These are phyloP conservation scores for Candida suzukii DNA, from an alignment of 805 yeast species.

Conservation along the genomic window DNA sequence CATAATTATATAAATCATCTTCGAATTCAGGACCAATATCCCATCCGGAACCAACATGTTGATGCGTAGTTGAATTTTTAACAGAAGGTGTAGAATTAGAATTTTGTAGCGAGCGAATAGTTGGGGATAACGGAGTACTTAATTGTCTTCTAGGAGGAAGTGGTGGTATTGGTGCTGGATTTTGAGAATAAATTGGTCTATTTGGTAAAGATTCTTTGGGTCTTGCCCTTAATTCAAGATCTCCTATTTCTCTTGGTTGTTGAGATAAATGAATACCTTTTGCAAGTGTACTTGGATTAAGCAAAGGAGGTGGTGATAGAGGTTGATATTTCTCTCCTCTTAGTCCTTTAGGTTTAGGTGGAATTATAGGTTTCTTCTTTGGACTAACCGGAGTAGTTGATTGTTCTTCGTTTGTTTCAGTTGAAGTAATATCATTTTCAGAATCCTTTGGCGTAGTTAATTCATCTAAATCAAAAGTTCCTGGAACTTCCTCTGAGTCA, in stretches of 20 bases:
- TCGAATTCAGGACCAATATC: neutral
- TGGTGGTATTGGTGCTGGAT: too few species aligned
- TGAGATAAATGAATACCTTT: too few species aligned
- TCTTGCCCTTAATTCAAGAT: too few species aligned
- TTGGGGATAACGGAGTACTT: neutral
- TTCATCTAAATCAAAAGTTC: neutral
- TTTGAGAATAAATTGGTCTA: too few species aligned
- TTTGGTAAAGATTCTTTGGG: too few species aligned
- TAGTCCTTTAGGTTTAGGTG: constrained; percentile 38
- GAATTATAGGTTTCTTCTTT: constrained; percentile 32
- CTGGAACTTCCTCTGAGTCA: neutral
- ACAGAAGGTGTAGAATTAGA: too few species aligned
- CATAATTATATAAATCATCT: constrained; percentile 6
- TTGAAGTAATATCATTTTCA: too few species aligned
- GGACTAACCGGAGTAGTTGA: neutral
- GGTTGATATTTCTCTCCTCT: constrained; percentile 22
- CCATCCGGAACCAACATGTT: neutral
- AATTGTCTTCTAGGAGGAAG: too few species aligned
- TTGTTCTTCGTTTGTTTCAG: neutral
- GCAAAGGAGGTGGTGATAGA: constrained; percentile 10
- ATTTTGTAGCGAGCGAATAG: neutral
- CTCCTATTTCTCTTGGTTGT: too few species aligned
- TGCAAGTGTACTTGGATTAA: constrained; percentile 6
- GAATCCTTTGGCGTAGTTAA: too few species aligned
- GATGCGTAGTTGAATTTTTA: too few species aligned